Evolutionary conservation across 1,139 yeast species (phyloP), one percentile per base, ranked within the genome.

Genomic region (Protomyces gravidus): DNA sequence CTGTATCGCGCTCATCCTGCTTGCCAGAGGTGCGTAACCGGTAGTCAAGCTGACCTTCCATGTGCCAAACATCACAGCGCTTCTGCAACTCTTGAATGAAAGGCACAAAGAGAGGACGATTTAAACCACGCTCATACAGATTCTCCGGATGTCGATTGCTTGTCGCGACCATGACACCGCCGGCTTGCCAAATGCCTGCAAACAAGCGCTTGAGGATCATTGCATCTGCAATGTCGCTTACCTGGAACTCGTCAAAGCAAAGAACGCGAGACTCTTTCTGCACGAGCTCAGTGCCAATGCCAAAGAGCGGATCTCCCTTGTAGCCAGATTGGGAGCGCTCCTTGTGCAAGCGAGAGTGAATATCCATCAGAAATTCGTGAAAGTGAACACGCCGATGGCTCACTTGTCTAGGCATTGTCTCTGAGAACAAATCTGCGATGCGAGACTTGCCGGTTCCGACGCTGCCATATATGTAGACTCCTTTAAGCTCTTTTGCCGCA

Each of bases 381-480:
- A 92, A 92, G 73, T 92, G 98, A 52, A 90, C 77, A 64, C 98
- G 77, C 67, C 77, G 80, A 68, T 89, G 89, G 1, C 61, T 46
- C 15, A 64, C 59, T 69, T 86, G 89, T 0, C 70, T 59, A 0
- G 97, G 97, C 15, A 92, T 78, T 0, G 96, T 88, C n/a, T 60
- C 45, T 72, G 89, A 92, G 68, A 92, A 92, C 67, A 92, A 77
- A 72, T 92, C 98, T 97, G 92, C 90, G 65, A 92, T 77, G 97
- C 92, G 90, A 4, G 98, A 92, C 70, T 92, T 92, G 9, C 98
- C 98, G 73, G 97, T 89, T 2, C 98, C 98, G 49, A 92, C 98
- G 71, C 92, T 97, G 21, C 98, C 98, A 71, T 87, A 92, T 25
- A 92, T 76, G 70, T 92, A 92, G 15, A 92, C 85, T 1, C 98